phyloP scores from a whole-genome alignment of 2,329 filamentous ascomycete genomes.

The Penicillium aurantiogriseum region DNA sequence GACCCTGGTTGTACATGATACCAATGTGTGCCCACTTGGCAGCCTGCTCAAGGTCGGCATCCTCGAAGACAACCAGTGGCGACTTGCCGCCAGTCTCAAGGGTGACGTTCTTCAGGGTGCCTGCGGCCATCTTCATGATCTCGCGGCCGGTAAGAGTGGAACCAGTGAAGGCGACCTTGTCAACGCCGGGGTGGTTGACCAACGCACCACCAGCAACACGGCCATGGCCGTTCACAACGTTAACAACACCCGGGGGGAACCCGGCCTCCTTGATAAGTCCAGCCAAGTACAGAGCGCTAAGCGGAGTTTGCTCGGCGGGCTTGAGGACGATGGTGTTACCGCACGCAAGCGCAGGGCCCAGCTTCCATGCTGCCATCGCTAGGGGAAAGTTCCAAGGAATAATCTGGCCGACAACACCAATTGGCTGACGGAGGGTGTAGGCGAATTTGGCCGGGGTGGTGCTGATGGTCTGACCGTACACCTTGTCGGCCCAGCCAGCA shows the following conservation, averaged over 20 bases:
- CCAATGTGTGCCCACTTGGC: conserved; percentile 45
- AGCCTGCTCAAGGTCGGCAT: conserved; percentile 48
- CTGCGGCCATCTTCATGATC: conserved; percentile 30
- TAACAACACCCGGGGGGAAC: conserved; percentile 26
- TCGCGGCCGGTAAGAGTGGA: conserved; percentile 25
- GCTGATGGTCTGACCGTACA: conserved; percentile 74
- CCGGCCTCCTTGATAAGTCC: conserved; percentile 25
- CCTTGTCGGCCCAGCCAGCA: conserved; percentile 89
- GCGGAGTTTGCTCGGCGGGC: conserved; percentile 27
- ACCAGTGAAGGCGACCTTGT: conserved; percentile 27
- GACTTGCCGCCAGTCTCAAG: conserved; percentile 53
- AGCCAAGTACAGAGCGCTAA: conserved; percentile 25
- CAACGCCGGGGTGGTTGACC: conserved; percentile 21
- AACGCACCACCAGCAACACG: conserved; percentile 26
- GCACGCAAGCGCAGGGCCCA: conserved; percentile 26
- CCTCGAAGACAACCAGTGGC: conserved; percentile 44
- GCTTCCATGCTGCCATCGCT: conserved; percentile 27
- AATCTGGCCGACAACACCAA: conserved; percentile 80
- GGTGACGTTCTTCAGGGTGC: conserved; percentile 46
- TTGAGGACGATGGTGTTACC: conserved; percentile 28
- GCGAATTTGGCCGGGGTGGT: conserved; percentile 66
- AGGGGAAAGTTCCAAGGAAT: conserved; percentile 81
- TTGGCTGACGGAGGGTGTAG: conserved; percentile 77
- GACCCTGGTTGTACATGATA: conserved; percentile 62
- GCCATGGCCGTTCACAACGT: conserved; percentile 25